Evolutionary conservation across 2,329 filamentous ascomycete genomes (phyloP).

Genomic region (Monosporascus sp.): DNA sequence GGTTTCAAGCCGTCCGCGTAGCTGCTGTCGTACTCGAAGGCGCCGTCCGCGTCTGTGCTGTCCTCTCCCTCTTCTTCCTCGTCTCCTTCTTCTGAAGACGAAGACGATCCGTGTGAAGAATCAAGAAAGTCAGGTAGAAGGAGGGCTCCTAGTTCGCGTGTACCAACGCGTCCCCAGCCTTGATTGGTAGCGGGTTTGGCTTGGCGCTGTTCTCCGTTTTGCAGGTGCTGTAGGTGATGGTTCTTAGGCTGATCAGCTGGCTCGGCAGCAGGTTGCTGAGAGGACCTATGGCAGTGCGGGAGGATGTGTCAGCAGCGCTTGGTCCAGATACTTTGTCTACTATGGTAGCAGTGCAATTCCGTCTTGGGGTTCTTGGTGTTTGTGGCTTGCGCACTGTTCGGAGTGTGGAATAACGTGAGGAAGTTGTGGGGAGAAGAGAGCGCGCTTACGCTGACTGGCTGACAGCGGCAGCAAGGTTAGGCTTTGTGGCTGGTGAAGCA

Average conservation of each 20-base stretch:
- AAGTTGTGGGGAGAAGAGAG: background rate
- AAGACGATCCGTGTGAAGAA: constrained; percentile 2
- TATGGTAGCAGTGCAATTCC: too few species aligned
- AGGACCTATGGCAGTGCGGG: background rate
- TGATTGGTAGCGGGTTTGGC: background rate
- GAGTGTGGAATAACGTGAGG: background rate
- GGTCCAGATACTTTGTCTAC: too few species aligned
- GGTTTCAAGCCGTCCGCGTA: too few species aligned
- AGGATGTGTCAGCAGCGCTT: too few species aligned
- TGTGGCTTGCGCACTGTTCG: too few species aligned
- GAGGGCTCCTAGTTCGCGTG: constrained; percentile 15
- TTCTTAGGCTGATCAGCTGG: background rate
- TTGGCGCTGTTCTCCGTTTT: too few species aligned
- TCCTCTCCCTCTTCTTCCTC: background rate
- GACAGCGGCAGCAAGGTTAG: background rate
- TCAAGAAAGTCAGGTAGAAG: constrained; percentile 6
- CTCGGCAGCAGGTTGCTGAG: background rate
- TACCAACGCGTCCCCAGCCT: constrained; percentile 12
- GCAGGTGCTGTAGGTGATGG: too few species aligned
- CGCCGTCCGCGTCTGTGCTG: background rate
- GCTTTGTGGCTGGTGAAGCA: background rate
- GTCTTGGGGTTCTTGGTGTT: too few species aligned
- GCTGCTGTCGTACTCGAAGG: too few species aligned
- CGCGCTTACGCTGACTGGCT: background rate
- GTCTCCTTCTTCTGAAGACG: background rate